Conservation (phyloP, 2,329 filamentous ascomycete genomes). For the Pseudogymnoascus sp. region DNA sequence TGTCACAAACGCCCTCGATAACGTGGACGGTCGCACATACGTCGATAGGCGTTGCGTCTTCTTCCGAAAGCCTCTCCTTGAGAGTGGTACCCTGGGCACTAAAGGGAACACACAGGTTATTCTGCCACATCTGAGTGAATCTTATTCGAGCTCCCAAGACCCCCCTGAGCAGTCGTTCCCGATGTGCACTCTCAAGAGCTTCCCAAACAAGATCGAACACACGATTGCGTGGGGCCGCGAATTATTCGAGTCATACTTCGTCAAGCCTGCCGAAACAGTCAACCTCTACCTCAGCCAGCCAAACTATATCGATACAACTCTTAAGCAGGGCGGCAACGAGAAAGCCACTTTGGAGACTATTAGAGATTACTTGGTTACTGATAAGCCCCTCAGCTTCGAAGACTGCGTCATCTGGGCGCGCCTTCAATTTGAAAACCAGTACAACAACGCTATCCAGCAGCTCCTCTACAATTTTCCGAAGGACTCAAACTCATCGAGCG, state of each 20-base stretch:
- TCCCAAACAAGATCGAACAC: conserved; percentile 97
- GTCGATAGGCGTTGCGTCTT: conserved; percentile 95
- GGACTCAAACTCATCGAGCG: conserved; percentile 79
- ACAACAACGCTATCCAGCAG: conserved; percentile 93
- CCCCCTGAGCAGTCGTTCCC: conserved; percentile 98
- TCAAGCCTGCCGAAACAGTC: conserved; percentile 86
- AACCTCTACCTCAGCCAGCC: conserved; percentile 90
- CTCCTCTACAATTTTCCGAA: conserved; percentile 96
- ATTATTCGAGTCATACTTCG: conserved; percentile 88
- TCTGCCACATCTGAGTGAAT: conserved; percentile 84
- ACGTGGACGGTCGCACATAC: conserved; percentile 93
- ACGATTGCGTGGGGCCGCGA: conserved; percentile 98
- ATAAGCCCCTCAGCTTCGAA: conserved; percentile 86
- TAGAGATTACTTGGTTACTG: conserved; percentile 80
- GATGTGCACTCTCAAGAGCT: conserved; percentile 95
- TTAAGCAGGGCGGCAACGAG: conserved; percentile 92
- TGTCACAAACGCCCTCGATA: conserved; percentile 95
- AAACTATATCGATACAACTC: conserved; percentile 76
- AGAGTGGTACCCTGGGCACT: conserved; percentile 95
- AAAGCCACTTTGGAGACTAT: conserved; percentile 89
- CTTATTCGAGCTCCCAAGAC: conserved; percentile 94
- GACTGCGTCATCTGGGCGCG: conserved; percentile 96
- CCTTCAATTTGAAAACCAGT: conserved; percentile 89
- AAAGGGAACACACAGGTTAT: conserved; percentile 98
- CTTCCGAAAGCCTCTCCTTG: conserved; percentile 92